Evolutionary conservation across 495 filamentous ascomycete genomes (phyloP).

Genomic region (Daldinia concentrica): DNA sequence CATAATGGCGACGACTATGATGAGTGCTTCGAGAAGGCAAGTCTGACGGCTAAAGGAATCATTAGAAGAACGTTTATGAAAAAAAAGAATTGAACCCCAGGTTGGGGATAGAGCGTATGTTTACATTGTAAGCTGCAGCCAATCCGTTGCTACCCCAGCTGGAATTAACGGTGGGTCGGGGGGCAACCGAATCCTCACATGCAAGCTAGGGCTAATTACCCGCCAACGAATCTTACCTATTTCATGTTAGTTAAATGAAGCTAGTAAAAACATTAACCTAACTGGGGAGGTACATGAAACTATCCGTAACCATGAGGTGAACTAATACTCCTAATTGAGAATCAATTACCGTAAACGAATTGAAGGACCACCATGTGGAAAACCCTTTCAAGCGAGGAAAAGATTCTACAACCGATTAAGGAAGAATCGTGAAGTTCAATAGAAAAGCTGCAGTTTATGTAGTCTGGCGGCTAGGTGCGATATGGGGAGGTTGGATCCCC

Average conservation of each 20-base stretch:
- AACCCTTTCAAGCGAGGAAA: background rate
- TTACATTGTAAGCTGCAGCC: constrained; percentile 20
- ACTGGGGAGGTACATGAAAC: background rate
- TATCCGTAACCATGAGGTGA: background rate
- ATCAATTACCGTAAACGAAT: background rate
- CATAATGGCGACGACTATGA: constrained; percentile 25
- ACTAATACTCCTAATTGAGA: background rate
- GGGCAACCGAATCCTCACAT: constrained; percentile 27
- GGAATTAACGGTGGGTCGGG: constrained; percentile 33
- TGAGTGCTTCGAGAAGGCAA: constrained; percentile 25
- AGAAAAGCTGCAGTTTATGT: background rate
- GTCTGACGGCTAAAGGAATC: background rate
- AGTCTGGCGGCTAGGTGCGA: background rate
- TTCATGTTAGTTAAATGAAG: background rate
- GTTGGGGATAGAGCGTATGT: constrained; percentile 10
- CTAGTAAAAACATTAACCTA: background rate
- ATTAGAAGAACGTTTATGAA: constrained; percentile 6
- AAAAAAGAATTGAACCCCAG: constrained; percentile 6
- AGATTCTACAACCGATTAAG: background rate
- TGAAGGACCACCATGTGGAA: background rate
- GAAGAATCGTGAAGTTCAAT: background rate
- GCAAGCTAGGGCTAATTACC: constrained; percentile 9
- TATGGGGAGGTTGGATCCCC: background rate
- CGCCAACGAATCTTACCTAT: background rate
- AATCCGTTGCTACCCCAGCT: constrained; percentile 24